Conservation (phyloP, 2,329 filamentous ascomycete genomes). For the Cryoendolithus antarcticus region DNA sequence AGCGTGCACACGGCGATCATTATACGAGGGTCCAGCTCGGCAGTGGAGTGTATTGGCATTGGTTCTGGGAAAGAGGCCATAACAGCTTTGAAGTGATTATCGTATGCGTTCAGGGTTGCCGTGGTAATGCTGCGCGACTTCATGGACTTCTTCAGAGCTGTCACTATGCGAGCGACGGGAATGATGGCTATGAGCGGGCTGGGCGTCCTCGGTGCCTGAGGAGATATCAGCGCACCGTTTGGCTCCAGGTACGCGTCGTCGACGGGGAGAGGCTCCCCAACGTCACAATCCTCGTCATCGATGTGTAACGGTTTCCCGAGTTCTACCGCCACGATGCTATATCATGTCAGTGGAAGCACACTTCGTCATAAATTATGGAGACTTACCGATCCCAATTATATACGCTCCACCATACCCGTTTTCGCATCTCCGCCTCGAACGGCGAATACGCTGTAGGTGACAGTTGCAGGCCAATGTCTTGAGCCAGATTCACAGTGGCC, state of each 20-base stretch:
- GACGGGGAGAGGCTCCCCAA: constrained; percentile 62
- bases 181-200: constrained; percentile 68
- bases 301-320: constrained; percentile 71
- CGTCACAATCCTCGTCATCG: constrained; percentile 78
- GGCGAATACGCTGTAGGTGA: constrained; percentile 62
- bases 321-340: constrained; percentile 61
- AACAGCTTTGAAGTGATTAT: constrained; percentile 66
- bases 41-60: constrained; percentile 55
- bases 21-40: constrained; percentile 59
- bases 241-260: constrained; percentile 64
- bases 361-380: neutral
- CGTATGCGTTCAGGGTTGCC: constrained; percentile 62
- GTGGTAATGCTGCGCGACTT: constrained; percentile 54
- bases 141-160: constrained; percentile 59
- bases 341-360: constrained; percentile 14
- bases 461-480: constrained; percentile 70
- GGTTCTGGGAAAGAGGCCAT: constrained; percentile 62
- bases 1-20: constrained; percentile 67
- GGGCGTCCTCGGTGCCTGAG: constrained; percentile 37
- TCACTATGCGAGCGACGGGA: constrained; percentile 67
- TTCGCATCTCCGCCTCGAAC: constrained; percentile 73
- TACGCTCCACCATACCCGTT: constrained; percentile 85
- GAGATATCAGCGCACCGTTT: constrained; percentile 34
- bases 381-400: constrained; percentile 75
- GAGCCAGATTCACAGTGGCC: constrained; percentile 63